These are phyloP conservation scores for Coniochaeta prunicola DNA, from an alignment of 2,329 filamentous ascomycete species.

Conservation along the genomic window DNA sequence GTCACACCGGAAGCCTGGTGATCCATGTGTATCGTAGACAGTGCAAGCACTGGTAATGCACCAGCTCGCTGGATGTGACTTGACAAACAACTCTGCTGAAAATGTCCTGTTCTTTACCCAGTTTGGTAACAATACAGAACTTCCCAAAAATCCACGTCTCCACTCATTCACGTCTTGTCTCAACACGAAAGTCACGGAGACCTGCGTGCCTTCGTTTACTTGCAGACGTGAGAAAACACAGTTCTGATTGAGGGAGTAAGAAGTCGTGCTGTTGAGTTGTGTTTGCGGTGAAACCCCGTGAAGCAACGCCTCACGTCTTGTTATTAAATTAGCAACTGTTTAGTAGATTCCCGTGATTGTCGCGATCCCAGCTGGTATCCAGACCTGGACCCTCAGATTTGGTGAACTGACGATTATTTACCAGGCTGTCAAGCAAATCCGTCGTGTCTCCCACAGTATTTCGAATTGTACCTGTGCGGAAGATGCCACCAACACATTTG, in stretches of 20 bases:
- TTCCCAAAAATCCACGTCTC: no score
- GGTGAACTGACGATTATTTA: neutral
- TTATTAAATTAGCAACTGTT: neutral
- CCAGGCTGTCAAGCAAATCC: neutral
- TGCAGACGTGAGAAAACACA: no score
- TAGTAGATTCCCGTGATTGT: neutral
- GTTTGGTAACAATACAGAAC: no score
- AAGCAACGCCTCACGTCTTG: neutral
- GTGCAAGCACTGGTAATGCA: neutral
- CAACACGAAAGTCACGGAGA: no score
- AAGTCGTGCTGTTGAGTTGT: neutral
- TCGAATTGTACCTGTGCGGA: neutral
- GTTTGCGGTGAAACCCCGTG: neutral
- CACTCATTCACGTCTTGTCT: no score
- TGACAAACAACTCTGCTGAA: no score
- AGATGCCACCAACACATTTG: neutral
- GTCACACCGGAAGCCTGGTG: slow-evolving; percentile 18
- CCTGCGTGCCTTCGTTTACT: no score
- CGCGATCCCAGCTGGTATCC: neutral
- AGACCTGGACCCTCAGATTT: neutral
- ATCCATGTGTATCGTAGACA: slow-evolving; percentile 16
- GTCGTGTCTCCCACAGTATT: neutral
- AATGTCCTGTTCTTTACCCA: no score
- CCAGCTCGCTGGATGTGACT: no score
- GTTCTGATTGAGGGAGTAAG: neutral